Conservation (phyloP, 805 yeast genomes). For the Candida xiaguanensis region DNA sequence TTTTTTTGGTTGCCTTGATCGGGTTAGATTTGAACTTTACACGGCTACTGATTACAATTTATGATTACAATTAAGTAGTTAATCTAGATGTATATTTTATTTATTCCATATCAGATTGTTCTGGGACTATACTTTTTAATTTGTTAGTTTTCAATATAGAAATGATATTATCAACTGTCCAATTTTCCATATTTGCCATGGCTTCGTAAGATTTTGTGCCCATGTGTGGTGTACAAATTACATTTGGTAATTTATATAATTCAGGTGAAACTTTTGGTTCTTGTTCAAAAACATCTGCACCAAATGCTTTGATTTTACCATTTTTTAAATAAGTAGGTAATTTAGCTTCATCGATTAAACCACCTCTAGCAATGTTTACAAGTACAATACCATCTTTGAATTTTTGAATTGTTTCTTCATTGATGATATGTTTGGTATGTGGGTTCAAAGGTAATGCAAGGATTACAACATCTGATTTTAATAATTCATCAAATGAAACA, state of each 20-base stretch:
- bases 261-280: conserved; percentile 73
- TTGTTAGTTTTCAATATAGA: conserved; percentile 60
- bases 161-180: conserved; percentile 65
- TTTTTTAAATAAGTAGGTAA: conserved; percentile 51
- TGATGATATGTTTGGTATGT: conserved; percentile 65
- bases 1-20: conserved; percentile 8
- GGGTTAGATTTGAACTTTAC: conserved; percentile 7
- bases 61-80: no score
- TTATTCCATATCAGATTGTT: conserved; percentile 40
- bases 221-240: conserved; percentile 82
- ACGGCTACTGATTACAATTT: conserved; percentile 2
- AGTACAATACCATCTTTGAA: conserved; percentile 78
- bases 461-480: conserved; percentile 66
- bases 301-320: conserved; percentile 66
- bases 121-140: conserved; percentile 79
- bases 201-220: conserved; percentile 81
- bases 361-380: conserved; percentile 88
- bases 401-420: conserved; percentile 54
- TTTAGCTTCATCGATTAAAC: conserved; percentile 66
- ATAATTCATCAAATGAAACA: conserved; percentile 65
- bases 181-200: conserved; percentile 73
- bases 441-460: conserved; percentile 75
- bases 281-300: conserved; percentile 70
- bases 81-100: background rate
- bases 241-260: conserved; percentile 58